Conservation (phyloP, 1,139 yeast species). For the Arxiozyma heterogenica region DNA sequence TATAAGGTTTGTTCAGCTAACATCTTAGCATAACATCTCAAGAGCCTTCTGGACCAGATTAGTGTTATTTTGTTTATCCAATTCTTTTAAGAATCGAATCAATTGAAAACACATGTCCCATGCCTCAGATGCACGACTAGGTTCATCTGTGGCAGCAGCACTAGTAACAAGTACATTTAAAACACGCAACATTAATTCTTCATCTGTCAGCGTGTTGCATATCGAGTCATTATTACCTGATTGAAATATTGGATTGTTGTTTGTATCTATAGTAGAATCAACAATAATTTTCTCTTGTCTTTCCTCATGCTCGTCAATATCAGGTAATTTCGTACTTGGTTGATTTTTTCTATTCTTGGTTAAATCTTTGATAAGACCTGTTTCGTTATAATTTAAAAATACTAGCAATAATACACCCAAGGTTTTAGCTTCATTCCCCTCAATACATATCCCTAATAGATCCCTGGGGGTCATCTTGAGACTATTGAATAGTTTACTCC, state of each 20-base stretch:
- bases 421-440: slow-evolving; percentile 36
- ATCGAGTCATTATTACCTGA: slow-evolving; percentile 4
- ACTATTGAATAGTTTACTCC: slow-evolving; percentile 45
- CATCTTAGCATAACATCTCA: slow-evolving; percentile 9
- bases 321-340: slow-evolving; percentile 11
- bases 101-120: slow-evolving; percentile 44
- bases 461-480: slow-evolving; percentile 35
- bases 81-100: slow-evolving; percentile 38
- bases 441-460: slow-evolving; percentile 32
- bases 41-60: slow-evolving; percentile 22
- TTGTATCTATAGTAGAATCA: slow-evolving; percentile 12
- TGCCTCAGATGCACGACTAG: slow-evolving; percentile 33
- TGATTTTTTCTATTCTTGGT: slow-evolving; percentile 6
- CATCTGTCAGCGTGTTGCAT: slow-evolving; percentile 27
- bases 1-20: too few species aligned
- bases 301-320: slow-evolving; percentile 10
- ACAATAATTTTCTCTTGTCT: slow-evolving; percentile 2
- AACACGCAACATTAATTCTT: slow-evolving; percentile 35
- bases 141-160: slow-evolving; percentile 27
- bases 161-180: slow-evolving; percentile 34
- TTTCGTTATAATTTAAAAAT: slow-evolving; percentile 37
- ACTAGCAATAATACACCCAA: slow-evolving; percentile 40
- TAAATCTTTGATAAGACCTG: slow-evolving; percentile 15
- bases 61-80: slow-evolving; percentile 32
- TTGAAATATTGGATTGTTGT: slow-evolving; percentile 7